Evolutionary conservation across 257 asterid genomes (phyloP), one percentile per base, ranked within the genome.

Genomic region (Ehretia macrophylla): DNA sequence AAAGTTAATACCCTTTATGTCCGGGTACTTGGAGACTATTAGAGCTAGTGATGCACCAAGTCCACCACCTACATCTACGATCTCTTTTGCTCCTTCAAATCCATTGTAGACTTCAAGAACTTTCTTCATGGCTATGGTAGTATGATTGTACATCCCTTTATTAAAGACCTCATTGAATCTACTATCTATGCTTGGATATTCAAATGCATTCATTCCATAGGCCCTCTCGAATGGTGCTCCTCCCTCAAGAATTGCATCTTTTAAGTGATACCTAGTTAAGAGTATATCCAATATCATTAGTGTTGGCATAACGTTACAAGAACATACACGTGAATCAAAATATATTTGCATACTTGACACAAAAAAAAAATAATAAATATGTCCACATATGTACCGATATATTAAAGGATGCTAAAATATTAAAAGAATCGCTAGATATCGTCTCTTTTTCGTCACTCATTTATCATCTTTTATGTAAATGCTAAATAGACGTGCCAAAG

Each of bases 211-310:
- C 77, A 79, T 76, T 0, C 82, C 88, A 46, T 78, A 14, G 0
- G 75, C 84, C 60, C 49, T 69, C 14, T 78, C 32, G 62, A 81
- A 78, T 0, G 88, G 72, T 3, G 18, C 21, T 19, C 74, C 82
- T 5, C 92, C 88, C 0, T 76, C 84, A 11, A 78, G 46, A 47
- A 84, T 48, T 14, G 81, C 74, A 54, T 83, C 83, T 62, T 70
- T 75, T 2, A 83, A 21, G 35, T 77, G 67, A 20, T 69, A 51
- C 83, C 88, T 73, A 42, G 6, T 27, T 3, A 27, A 3, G 35
- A 27, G 6, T 27, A 27, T 1, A 27, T 27, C 6, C 6, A 3
- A 27, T 6, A 27, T 27, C 35, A 27, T 27, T 27, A 27, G 35
- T 6, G 3, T 6, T n/a, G n/a, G n/a, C n/a, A n/a, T n/a, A n/a